Base-by-base conservation (phyloP, 805 yeast genomes). In the Soucietia sequanensis region DNA sequence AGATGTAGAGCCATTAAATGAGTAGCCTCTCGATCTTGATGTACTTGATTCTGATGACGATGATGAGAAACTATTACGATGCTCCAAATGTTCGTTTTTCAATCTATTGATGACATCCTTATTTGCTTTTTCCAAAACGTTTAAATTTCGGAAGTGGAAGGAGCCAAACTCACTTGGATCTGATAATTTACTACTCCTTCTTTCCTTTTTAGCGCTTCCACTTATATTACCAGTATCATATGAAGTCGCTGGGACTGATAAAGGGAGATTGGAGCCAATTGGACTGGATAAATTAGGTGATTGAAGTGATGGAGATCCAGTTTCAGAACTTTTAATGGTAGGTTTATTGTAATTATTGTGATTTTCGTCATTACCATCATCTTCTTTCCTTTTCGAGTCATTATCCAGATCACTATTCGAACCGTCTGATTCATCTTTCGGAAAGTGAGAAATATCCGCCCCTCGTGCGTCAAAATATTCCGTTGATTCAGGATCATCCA, bases 401-500 rank as follows among this genome's bases (percentile, higher is more conserved):
- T 54, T 58, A 22, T 56, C 61, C 11, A 62, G 66, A n/a, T n/a
- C n/a, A n/a, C n/a, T n/a, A n/a, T n/a, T n/a, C n/a, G n/a, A n/a
- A n/a, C n/a, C n/a, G 28, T 54, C 65, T 9, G 62, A 63, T 26
- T 69, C 76, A 27, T 68, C 73, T 30, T 60, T 51, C 0, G 84
- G 81, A 38, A 85, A 83, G 35, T 74, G 76, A 4, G 76, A 69
- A 50, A 85, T 61, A 8, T 73, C 79, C 0, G 96, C 98, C 4
- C 99, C 99, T 49, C 99, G 76, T 4, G 73, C 47, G 49, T 93
- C 99, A 59, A 91, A 93, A 53, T 93, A 91, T 34, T 88, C 95
- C 0, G 97, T 90, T 31, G 81, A 80, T 49, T 85, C 95, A 0
- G 96, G 95, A 47, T 87, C 75, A 5, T 80, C 86, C 6, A 76